A percentile compares a stretch with the other conserved stretches of the same genome.
These are phyloP conservation scores for Gillenia trifoliata DNA, from an alignment of 306 rosid genomes.

Conservation along the genomic window DNA sequence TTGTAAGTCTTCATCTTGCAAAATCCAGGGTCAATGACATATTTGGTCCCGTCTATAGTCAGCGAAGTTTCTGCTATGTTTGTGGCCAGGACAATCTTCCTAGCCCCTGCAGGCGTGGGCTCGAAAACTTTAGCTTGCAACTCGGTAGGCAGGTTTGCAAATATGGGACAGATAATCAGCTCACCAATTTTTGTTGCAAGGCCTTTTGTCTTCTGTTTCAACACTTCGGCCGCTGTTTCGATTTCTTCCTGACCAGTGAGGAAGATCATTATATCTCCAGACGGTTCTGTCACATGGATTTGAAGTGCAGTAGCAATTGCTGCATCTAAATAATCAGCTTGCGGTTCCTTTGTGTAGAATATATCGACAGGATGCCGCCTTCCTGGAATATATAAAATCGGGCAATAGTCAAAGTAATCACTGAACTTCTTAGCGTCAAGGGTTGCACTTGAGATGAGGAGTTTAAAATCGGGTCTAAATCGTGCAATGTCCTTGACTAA, in stretches of 20 bases:
- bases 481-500: slow-evolving; percentile 89
- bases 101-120: slow-evolving; percentile 66
- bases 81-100: slow-evolving; percentile 91
- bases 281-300: slow-evolving; percentile 79
- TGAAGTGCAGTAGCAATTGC: slow-evolving; percentile 82
- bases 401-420: slow-evolving; percentile 55
- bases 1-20: slow-evolving; percentile 63
- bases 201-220: slow-evolving; percentile 73
- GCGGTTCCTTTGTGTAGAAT: slow-evolving; percentile 77
- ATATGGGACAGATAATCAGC: slow-evolving; percentile 85
- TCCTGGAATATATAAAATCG: slow-evolving; percentile 67
- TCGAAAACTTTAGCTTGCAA: slow-evolving; percentile 86
- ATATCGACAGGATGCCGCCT: slow-evolving; percentile 79
- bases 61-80: slow-evolving; percentile 93
- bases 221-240: slow-evolving; percentile 78
- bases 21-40: slow-evolving; percentile 88
- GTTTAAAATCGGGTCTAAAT: slow-evolving; percentile 75
- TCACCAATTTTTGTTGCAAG: slow-evolving; percentile 86
- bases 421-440: slow-evolving; percentile 93
- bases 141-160: slow-evolving; percentile 85
- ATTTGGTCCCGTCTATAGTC: slow-evolving; percentile 92
- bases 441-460: slow-evolving; percentile 86
- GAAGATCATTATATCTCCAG: slow-evolving; percentile 83
- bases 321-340: slow-evolving; percentile 81
- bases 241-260: slow-evolving; percentile 96